phyloP scores from a whole-genome alignment of 192 early-diverging fungal genomes.

The Coemansia nantahalensis region DNA sequence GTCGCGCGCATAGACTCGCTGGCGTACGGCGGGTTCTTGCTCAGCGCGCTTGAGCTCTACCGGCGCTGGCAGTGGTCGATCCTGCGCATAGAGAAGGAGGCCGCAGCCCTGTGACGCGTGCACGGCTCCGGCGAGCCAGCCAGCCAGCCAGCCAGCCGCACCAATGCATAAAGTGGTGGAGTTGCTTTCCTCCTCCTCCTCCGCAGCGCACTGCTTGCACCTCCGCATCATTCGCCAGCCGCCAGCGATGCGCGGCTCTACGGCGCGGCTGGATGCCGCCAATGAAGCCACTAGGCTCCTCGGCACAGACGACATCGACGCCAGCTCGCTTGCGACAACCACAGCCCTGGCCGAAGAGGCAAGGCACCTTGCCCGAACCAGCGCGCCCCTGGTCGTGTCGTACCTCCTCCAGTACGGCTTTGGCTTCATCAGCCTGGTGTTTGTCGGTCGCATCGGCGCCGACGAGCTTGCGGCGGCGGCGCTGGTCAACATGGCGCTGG shows the following conservation, averaged over 20 bases:
- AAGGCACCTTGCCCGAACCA: conserved; percentile 14
- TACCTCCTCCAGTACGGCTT: conserved; percentile 69
- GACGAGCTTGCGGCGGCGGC: conserved; percentile 69
- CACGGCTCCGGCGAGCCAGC: no score
- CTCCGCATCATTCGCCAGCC: background rate
- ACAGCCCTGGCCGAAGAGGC: conserved; percentile 25
- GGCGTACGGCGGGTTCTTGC: conserved; percentile 68
- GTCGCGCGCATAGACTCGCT: conserved; percentile 62
- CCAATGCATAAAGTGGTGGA: background rate
- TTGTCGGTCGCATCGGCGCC: conserved; percentile 63
- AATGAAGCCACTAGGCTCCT: conserved; percentile 19
- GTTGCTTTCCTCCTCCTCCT: no score
- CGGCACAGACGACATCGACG: background rate
- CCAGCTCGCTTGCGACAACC: conserved; percentile 3
- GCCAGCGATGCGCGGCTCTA: no score
- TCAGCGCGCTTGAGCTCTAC: conserved; percentile 79
- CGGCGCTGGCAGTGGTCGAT: conserved; percentile 95
- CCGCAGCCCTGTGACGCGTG: conserved; percentile 1
- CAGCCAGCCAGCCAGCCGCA: background rate
- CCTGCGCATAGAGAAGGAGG: conserved; percentile 76
- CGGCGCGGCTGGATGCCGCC: background rate
- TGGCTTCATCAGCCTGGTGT: conserved; percentile 60
- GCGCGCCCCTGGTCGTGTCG: conserved; percentile 30
- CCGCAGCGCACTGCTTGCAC: background rate
- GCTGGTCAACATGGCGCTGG: conserved; percentile 70